Conservation (phyloP, 306 rosid species). For the Fagus sylvatica region DNA sequence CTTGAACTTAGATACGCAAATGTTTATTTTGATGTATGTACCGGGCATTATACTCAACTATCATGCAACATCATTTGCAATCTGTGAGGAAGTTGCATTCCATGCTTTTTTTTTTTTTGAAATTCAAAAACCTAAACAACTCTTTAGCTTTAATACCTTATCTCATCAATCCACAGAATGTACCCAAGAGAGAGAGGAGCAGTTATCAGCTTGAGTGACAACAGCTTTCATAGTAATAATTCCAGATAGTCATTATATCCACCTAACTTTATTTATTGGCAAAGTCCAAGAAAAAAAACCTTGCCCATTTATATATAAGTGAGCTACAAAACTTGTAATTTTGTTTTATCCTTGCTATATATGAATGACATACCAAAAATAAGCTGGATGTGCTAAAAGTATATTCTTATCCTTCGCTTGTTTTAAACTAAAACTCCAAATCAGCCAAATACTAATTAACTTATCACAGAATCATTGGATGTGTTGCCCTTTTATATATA, state of each 20-base stretch:
- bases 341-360: background rate
- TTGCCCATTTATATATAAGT: too few species aligned
- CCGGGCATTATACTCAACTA: background rate
- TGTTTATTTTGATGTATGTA: background rate
- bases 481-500: background rate
- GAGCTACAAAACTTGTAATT: background rate
- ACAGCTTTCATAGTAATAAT: background rate
- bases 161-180: background rate
- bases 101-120: background rate
- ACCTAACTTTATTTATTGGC: background rate
- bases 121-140: background rate
- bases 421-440: background rate
- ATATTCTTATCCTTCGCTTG: background rate
- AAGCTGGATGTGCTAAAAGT: background rate
- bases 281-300: background rate
- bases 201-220: background rate
- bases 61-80: background rate
- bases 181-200: background rate
- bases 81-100: background rate
- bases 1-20: background rate
- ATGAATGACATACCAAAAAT: background rate
- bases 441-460: background rate
- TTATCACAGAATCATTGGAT: too few species aligned
- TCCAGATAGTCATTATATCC: background rate
- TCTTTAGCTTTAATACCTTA: background rate